Conservation (phyloP, 352 stramenopile genomes). For the Pythium rhizo-oryzae region DNA sequence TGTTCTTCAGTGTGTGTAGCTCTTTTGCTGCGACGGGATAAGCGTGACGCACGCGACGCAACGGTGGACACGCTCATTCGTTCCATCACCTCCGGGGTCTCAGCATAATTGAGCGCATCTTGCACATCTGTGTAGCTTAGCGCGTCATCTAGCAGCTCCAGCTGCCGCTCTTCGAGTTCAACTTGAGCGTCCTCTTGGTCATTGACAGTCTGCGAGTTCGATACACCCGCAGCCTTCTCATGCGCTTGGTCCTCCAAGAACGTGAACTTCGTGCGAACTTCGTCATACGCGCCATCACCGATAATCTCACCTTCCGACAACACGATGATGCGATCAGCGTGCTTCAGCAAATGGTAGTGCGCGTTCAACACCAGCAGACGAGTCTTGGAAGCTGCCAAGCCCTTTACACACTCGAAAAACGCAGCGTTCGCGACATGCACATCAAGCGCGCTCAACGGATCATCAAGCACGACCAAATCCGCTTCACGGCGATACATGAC, state of each 20-base stretch:
- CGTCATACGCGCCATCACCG: constrained; percentile 33
- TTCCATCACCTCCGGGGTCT: background rate
- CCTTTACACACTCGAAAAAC: constrained; percentile 34
- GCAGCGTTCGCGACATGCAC: constrained; percentile 34
- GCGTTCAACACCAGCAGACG: constrained; percentile 83
- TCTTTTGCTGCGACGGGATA: background rate
- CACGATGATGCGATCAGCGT: constrained; percentile 20
- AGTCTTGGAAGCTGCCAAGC: constrained; percentile 36
- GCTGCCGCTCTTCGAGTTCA: too few species aligned
- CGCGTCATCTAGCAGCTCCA: background rate
- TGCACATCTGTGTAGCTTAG: background rate
- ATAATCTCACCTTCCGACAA: constrained; percentile 60
- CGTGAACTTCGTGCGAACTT: constrained; percentile 42
- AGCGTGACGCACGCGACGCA: background rate
- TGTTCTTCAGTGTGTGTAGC: background rate
- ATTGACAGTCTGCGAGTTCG: too few species aligned
- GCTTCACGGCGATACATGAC: constrained; percentile 34
- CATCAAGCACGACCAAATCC: constrained; percentile 42
- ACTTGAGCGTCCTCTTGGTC: too few species aligned
- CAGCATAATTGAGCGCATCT: constrained; percentile 66
- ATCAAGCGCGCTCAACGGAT: constrained; percentile 39
- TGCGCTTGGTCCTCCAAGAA: constrained; percentile 46
- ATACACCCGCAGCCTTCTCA: background rate
- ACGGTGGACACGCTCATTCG: background rate
- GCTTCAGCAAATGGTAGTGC: constrained; percentile 28